Base-by-base conservation (phyloP, 495 filamentous ascomycete genomes). In the Astrothelium subdiscretum region DNA sequence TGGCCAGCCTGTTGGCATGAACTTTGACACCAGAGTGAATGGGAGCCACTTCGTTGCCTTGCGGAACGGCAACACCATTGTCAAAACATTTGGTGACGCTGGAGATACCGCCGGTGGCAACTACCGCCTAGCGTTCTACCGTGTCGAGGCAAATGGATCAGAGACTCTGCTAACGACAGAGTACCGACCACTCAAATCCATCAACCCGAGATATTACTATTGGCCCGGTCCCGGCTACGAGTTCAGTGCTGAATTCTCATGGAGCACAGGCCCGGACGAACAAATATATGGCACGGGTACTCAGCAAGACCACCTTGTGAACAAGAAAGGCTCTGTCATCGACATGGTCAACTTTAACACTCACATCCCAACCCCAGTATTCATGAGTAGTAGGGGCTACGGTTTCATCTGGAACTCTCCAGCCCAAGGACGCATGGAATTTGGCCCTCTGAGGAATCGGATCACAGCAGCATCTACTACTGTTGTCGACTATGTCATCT, bases 301-400 rank as follows among this genome's bases (percentile, higher is more conserved):
- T 18, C 62, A 63, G 42, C 62, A 63, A 40, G 62, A 63, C 22
- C 62, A 63, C 29, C 27, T 59, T 27, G 42, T 63, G 15, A 60
- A 59, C n/a, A 63, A 63, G 57, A 63, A 63, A 27, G 62, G 62
- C 18, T n/a, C 31, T 3, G 57, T 57, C 20, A 63, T 63, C n/a
- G 62, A 63, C 51, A 52, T 63, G 24, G 38, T 63, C 57, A 63
- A 63, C 57, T 63, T 63, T 57, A 63, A 63, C 54, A 58, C 62
- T 18, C 57, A 63, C 26, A 54, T 63, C 29, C 62, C 62, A 5
- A 63, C 62, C 32, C 62, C 62, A 18, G 20, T 63, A 20, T 63
- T 63, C 54, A 63, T 63, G 62, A 57, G 44, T 31, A 63, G 62
- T 57, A 59, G 57, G n/a, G 62, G 62, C 13, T 63, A 63, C 32